Base-by-base conservation (phyloP, 768 basidiomycete species). In the Pleurotus tuber-regium region DNA sequence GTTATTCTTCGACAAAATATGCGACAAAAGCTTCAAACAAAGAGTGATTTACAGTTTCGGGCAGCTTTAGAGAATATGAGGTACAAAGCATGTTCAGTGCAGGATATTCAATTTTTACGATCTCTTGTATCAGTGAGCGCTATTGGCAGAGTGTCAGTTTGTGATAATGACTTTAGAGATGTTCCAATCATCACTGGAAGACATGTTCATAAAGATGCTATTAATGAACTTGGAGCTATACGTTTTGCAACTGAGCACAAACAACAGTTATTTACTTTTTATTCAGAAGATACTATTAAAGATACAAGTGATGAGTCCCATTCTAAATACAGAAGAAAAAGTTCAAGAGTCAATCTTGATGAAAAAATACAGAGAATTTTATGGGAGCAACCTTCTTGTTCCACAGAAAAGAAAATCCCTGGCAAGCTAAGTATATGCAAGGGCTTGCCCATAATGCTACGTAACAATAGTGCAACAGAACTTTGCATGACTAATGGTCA, bases 161-260 rank as follows among this genome's bases (percentile, higher is more conserved):
- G 42, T 28, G 44, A 49, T 18, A 30, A 54, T 26, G 14, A 19
- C 8, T 75, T 72, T 49, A 28, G 64, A 24, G 53, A 70, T 60
- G 59, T 70, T 1, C 65, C 73, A 4, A 60, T 75, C 9, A 76
- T 78, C 23, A 73, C 70, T 2, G 59, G 63, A 4, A 52, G 55
- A 14, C 75, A 74, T 63, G 29, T 58, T 10, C 59, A 69, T 26
- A 68, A 70, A 52, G 74, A 76, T 57, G 54, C 59, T 48, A 63
- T 74, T 0, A 77, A 77, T 59, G 16, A 57, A 7, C 9, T 67
- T 0, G 70, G 70, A 2, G 35, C 50, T 19, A 12, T 43, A 12
- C 53, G 64, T 11, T 76, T 72, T 65, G 67, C 73, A 3, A 12
- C 31, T 23, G 70, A 73, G 19, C 63, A 61, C 2, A 43, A 41